A percentile compares a stretch with the other conserved stretches of the same genome.
Conservation (phyloP, 2,329 filamentous ascomycete genomes). For the Nothopassalora personata region DNA sequence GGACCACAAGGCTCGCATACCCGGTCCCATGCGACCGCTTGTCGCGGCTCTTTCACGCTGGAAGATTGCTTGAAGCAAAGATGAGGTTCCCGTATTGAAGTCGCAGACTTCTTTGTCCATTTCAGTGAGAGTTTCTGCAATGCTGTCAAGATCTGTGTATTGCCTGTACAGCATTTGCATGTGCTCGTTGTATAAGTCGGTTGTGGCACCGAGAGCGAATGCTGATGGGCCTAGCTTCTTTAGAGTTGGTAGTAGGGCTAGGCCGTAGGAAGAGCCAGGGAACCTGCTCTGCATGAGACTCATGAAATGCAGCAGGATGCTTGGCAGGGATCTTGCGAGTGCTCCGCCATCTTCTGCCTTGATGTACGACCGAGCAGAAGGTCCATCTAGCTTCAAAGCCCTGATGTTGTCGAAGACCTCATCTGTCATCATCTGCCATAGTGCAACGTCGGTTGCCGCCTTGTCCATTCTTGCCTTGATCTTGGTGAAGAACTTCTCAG, state of each 20-base stretch:
- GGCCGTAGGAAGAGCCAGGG: slow-evolving; percentile 53
- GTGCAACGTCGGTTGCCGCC: slow-evolving; percentile 56
- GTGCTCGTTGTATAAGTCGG: slow-evolving; percentile 64
- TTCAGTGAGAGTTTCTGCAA: slow-evolving; percentile 56
- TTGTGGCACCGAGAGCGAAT: slow-evolving; percentile 66
- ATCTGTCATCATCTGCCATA: slow-evolving; percentile 62
- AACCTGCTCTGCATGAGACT: slow-evolving; percentile 48
- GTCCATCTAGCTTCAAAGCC: slow-evolving; percentile 10
- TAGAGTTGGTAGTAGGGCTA: slow-evolving; percentile 60
- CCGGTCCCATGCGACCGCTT: slow-evolving; percentile 19
- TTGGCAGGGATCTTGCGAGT: slow-evolving; percentile 16
- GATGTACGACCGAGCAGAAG: background rate
- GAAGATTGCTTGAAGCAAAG: slow-evolving; percentile 35
- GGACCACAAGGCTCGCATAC: slow-evolving; percentile 28
- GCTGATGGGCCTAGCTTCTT: slow-evolving; percentile 64
- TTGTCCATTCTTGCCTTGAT: slow-evolving; percentile 52
- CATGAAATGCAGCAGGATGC: slow-evolving; percentile 20
- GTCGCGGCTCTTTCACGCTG: slow-evolving; percentile 23
- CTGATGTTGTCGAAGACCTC: slow-evolving; percentile 52
- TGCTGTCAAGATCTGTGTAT: slow-evolving; percentile 52
- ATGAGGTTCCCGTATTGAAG: slow-evolving; percentile 48
- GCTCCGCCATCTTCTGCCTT: slow-evolving; percentile 3
- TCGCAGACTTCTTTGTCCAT: slow-evolving; percentile 61
- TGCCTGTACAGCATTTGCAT: slow-evolving; percentile 58
- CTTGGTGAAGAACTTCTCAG: slow-evolving; percentile 33